Percentiles rank a stretch among this genome's conserved stretches.
phyloP scores from a whole-genome alignment of 169 alveolate genomes.

The Perkinsus chesapeaki region DNA sequence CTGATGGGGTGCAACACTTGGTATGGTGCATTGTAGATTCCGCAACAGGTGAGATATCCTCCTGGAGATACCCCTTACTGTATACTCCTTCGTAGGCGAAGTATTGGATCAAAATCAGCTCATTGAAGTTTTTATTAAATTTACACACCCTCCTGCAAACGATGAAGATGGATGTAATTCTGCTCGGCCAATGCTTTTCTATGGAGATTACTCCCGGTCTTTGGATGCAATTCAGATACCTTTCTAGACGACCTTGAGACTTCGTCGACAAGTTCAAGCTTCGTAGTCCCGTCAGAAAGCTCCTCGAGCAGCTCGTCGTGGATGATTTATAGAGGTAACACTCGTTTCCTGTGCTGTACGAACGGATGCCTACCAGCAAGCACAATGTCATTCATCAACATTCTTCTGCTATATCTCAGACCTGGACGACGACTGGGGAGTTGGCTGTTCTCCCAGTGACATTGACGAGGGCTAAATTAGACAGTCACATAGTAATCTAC shows the following conservation, averaged over 20 bases:
- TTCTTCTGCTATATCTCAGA: no score
- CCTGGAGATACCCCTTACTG: background rate
- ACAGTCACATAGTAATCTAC: no score
- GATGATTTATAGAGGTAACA: background rate
- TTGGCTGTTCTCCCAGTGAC: background rate
- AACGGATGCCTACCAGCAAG: no score
- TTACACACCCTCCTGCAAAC: no score
- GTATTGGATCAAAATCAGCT: background rate
- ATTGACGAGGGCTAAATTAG: no score
- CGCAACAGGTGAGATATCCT: background rate
- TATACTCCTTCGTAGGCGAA: background rate
- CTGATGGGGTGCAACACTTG: background rate
- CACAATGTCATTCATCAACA: no score
- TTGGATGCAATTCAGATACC: no score
- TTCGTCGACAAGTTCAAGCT: background rate
- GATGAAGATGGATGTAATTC: no score
- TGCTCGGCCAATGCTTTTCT: no score
- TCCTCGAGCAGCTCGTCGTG: background rate
- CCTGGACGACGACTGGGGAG: background rate
- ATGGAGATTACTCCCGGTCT: no score
- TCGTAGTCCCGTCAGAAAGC: background rate
- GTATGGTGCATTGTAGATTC: background rate
- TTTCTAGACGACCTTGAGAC: background rate
- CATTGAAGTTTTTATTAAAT: background rate
- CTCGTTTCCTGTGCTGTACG: background rate